phyloP scores from a whole-genome alignment of 768 basidiomycete genomes.

The Suillus americanus region DNA sequence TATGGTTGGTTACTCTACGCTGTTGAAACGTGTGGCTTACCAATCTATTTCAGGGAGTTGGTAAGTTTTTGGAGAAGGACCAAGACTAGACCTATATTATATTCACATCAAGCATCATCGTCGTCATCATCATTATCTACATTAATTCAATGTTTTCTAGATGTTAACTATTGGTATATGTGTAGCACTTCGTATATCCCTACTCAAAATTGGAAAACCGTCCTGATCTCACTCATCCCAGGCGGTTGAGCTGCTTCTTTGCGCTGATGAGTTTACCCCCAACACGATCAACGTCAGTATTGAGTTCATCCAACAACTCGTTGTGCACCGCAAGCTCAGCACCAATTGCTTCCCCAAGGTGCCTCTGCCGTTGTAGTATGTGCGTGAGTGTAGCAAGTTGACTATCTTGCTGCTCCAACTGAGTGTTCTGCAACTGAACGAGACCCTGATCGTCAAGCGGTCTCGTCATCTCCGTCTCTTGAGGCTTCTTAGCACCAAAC shows the following conservation, averaged over 20 bases:
- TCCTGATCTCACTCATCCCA: constrained; percentile 45
- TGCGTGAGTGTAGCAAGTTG: constrained; percentile 80
- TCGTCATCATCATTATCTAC: constrained; percentile 8
- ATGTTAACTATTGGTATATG: constrained; percentile 24
- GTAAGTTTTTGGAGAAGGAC: constrained; percentile 43
- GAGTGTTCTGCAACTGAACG: constrained; percentile 72
- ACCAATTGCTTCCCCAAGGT: constrained; percentile 83
- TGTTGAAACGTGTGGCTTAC: constrained; percentile 17
- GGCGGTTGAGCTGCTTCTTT: constrained; percentile 78
- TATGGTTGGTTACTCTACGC: constrained; percentile 31
- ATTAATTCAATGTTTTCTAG: constrained; percentile 17
- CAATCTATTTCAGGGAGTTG: constrained; percentile 49
- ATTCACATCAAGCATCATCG: constrained; percentile 9
- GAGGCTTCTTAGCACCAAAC: constrained; percentile 68
- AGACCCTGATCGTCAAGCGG: constrained; percentile 85
- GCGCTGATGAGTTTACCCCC: constrained; percentile 77
- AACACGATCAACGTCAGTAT: constrained; percentile 72
- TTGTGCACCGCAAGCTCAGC: constrained; percentile 82
- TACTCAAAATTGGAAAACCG: constrained; percentile 1
- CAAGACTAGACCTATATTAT: constrained; percentile 28
- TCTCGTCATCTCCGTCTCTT: constrained; percentile 84
- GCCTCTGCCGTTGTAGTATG: constrained; percentile 80
- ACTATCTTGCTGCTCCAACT: constrained; percentile 82
- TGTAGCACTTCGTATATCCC: constrained; percentile 9
- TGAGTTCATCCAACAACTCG: constrained; percentile 81